Conservation (phyloP, 1,284 basidiomycete genomes). For the Salmacisia buchloeana region DNA sequence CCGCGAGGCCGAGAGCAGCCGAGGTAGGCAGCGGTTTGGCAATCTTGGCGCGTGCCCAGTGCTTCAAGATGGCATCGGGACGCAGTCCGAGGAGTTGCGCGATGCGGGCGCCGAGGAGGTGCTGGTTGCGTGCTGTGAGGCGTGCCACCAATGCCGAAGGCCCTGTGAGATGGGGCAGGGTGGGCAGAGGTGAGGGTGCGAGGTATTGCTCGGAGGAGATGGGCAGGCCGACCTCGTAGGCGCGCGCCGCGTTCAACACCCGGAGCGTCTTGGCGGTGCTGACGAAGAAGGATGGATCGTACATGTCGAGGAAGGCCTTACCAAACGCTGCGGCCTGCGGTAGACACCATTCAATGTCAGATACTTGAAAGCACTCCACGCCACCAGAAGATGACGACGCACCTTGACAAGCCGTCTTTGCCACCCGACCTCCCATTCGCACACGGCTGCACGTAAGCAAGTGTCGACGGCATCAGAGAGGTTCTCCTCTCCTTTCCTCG, state of each 20-base stretch:
- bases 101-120: slow-evolving; percentile 85
- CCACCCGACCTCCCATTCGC: slow-evolving; percentile 84
- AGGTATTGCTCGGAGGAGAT: slow-evolving; percentile 67
- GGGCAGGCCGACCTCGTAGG: slow-evolving; percentile 86
- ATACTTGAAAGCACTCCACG: background rate
- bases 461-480: slow-evolving; percentile 82
- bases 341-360: slow-evolving; percentile 7
- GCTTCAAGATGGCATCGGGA: slow-evolving; percentile 79
- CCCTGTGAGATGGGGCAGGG: slow-evolving; percentile 12
- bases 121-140: slow-evolving; percentile 78
- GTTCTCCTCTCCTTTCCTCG: slow-evolving; percentile 8
- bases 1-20: slow-evolving; percentile 21
- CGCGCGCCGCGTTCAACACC: slow-evolving; percentile 88
- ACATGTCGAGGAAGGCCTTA: slow-evolving; percentile 82
- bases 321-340: slow-evolving; percentile 79
- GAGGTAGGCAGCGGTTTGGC: slow-evolving; percentile 58
- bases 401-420: slow-evolving; percentile 73
- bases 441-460: slow-evolving; percentile 85
- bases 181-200: background rate
- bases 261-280: slow-evolving; percentile 84
- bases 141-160: slow-evolving; percentile 65
- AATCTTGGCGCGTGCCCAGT: slow-evolving; percentile 94
- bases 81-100: slow-evolving; percentile 76
- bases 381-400: background rate
- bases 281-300: slow-evolving; percentile 84